These are phyloP conservation scores for Ensete ventricosum DNA, from an alignment of 176 grass and related monocot species.

Conservation along the genomic window DNA sequence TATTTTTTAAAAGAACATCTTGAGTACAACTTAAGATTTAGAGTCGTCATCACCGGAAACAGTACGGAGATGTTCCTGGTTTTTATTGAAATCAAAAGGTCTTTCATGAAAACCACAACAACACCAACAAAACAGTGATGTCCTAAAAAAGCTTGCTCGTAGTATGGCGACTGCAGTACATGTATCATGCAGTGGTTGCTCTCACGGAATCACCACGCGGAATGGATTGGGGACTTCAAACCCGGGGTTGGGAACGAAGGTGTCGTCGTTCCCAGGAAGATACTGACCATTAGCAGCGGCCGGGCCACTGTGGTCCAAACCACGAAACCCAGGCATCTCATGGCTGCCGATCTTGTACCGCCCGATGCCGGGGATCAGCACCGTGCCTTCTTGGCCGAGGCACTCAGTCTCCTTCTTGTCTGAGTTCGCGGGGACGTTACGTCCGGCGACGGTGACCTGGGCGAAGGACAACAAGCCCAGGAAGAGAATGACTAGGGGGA, in stretches of 20 bases:
- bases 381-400: slow-evolving; percentile 16
- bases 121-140: too few species aligned
- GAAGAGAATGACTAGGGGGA: neutral
- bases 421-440: neutral
- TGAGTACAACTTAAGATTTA: too few species aligned
- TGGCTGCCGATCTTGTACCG: slow-evolving; percentile 33
- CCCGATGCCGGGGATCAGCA: slow-evolving; percentile 51
- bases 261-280: slow-evolving; percentile 66
- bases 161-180: too few species aligned
- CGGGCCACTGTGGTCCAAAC: slow-evolving; percentile 69
- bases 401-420: neutral
- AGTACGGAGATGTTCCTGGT: too few species aligned
- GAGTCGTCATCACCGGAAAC: too few species aligned
- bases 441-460: neutral
- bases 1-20: too few species aligned
- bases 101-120: too few species aligned
- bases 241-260: slow-evolving; percentile 76
- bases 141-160: too few species aligned
- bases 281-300: slow-evolving; percentile 42
- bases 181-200: neutral
- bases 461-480: neutral
- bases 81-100: too few species aligned
- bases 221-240: slow-evolving; percentile 84
- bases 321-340: slow-evolving; percentile 31
- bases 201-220: neutral